Base-by-base conservation (phyloP, 176 grass and related monocot species). In the Aegilops bicornis region DNA sequence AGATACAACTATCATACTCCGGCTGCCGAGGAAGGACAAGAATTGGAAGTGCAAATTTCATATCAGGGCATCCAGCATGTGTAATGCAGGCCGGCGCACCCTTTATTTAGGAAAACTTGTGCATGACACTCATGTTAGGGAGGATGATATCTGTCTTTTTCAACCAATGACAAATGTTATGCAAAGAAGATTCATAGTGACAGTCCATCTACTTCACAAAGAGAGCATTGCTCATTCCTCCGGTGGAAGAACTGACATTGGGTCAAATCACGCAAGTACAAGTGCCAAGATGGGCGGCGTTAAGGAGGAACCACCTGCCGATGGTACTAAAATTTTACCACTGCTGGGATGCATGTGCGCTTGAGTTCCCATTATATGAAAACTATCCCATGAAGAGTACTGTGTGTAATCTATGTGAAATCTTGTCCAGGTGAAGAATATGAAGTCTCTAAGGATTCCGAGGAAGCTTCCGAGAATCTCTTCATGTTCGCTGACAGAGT, bases 71-170 rank as follows among this genome's bases (percentile, higher is more conserved):
- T 19, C 50, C 5, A 15, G 50, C 15, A 14, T 19, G 16, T 2
- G 15, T 60, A 2, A 10, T 60, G 56, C 20, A n/a, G 20, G 56
- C 5, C 17, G 56, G 20, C 20, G 20, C 56, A 60, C 2, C 56
- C 56, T 60, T 4, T 60, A 9, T 60, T 7, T 60, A 22, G 35
- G 63, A 43, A 40, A 61, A 15, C 91, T 91, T 79, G 86, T 82
- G 33, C 10, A 3, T 14, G 89, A 93, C n/a, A 91, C 81, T 45
- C 87, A 64, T 47, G 54, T 93, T 35, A 76, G 23, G 5, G 74
- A 77, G 19, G 92, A 69, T 20, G 86, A 93, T 39, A 71, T 84
- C n/a, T 91, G 86, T 60, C 16, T 80, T 10, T 71, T 91, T 77
- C 37, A 39, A 59, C 92, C 82, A 1, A 25, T 30, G 61, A 91